These are phyloP conservation scores for Megacollybia marginata DNA, from an alignment of 768 basidiomycete genomes.

Conservation along the genomic window DNA sequence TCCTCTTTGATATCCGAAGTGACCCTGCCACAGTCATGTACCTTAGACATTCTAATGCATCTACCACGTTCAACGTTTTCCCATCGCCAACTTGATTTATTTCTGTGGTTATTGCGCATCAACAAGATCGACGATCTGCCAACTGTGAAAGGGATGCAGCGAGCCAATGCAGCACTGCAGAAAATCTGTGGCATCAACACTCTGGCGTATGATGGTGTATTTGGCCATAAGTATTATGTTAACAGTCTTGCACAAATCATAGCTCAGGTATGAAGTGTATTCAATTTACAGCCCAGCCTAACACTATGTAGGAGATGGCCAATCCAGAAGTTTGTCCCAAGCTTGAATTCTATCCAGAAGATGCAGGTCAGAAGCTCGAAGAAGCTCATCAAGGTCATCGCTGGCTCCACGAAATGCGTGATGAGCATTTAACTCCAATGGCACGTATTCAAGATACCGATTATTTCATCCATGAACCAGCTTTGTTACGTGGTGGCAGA, in stretches of 20 bases:
- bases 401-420: conserved; percentile 20
- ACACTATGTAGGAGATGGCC: conserved; percentile 23
- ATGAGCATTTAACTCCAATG: conserved; percentile 15
- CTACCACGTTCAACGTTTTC: conserved; percentile 23
- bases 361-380: conserved; percentile 11
- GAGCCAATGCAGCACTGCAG: conserved; percentile 9
- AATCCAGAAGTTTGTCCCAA: conserved; percentile 31
- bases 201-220: no score
- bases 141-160: no score
- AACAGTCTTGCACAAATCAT: no score
- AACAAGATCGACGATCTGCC: conserved; percentile 16
- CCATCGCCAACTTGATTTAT: no score
- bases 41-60: conserved; percentile 23
- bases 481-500: not conserved
- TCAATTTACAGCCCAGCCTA: conserved; percentile 3
- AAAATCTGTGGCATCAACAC: conserved; percentile 7
- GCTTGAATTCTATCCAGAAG: no score
- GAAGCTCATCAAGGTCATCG: conserved; percentile 16
- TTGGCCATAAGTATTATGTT: no score
- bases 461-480: conserved; percentile 3
- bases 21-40: conserved; percentile 20
- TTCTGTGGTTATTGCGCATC: conserved; percentile 17
- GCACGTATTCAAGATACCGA: not conserved
- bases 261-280: no score
- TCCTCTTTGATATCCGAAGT: no score